These are phyloP conservation scores for Globisporangium lucens DNA, from an alignment of 352 stramenopile species.

Conservation along the genomic window DNA sequence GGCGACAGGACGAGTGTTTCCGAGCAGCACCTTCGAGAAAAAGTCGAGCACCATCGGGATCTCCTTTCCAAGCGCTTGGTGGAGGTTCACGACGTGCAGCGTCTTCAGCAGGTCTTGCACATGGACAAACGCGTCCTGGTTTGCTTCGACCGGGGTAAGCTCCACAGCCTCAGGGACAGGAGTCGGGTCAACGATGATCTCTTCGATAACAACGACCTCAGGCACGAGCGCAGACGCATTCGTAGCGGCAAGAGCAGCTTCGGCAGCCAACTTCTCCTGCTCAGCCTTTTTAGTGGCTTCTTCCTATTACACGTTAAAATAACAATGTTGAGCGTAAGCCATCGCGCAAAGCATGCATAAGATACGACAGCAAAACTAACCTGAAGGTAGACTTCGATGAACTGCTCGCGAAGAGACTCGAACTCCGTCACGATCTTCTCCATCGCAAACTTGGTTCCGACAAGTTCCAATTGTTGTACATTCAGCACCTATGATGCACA, in stretches of 20 bases:
- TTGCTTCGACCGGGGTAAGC: constrained; percentile 9
- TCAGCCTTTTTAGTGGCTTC: constrained; percentile 33
- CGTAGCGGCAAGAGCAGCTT: neutral
- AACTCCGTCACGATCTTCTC: constrained; percentile 78
- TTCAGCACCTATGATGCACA: constrained; percentile 43
- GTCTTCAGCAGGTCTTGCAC: constrained; percentile 74
- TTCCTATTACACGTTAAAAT: constrained; percentile 20
- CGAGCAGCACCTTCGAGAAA: constrained; percentile 81
- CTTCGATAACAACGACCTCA: constrained; percentile 6
- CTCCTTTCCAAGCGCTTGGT: constrained; percentile 67
- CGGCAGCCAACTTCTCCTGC: constrained; percentile 12
- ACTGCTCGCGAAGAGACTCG: constrained; percentile 74
- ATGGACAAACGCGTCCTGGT: constrained; percentile 35
- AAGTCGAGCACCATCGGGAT: constrained; percentile 83
- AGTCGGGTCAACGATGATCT: neutral
- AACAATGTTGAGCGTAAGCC: neutral
- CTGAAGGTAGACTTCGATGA: constrained; percentile 56
- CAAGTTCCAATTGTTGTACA: constrained; percentile 71
- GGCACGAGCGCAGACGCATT: constrained; percentile 14
- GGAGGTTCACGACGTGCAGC: constrained; percentile 73
- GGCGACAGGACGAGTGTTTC: constrained; percentile 68
- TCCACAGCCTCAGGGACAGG: constrained; percentile 16
- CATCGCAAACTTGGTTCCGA: constrained; percentile 53
- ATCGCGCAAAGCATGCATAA: neutral
- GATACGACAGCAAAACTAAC: constrained; percentile 10